These are phyloP conservation scores for Amanita exitialis DNA, from an alignment of 768 basidiomycete species.

Conservation along the genomic window DNA sequence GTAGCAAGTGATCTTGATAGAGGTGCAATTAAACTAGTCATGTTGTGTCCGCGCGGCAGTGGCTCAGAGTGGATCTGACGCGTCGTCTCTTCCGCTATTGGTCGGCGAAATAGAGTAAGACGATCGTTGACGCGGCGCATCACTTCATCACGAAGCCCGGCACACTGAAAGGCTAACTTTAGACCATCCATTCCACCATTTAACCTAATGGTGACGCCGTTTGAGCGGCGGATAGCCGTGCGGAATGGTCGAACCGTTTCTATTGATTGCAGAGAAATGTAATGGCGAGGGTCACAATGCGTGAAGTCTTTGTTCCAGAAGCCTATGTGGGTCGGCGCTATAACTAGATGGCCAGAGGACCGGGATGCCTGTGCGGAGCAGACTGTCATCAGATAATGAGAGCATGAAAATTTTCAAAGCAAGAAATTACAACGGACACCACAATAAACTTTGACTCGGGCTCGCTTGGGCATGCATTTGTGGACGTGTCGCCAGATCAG, in stretches of 20 bases:
- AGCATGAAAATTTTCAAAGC: neutral
- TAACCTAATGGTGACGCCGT: constrained; percentile 33
- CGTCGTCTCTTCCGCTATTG: neutral
- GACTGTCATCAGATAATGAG: constrained; percentile 16
- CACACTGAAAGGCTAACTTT: constrained; percentile 38
- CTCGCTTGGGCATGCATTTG: neutral
- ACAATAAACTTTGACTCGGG: constrained; percentile 12
- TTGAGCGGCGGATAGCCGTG: constrained; percentile 15
- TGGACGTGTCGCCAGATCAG: neutral
- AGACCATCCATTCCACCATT: constrained; percentile 33
- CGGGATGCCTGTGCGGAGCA: constrained; percentile 23
- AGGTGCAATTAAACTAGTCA: constrained; percentile 33
- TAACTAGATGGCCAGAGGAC: constrained; percentile 31
- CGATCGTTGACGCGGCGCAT: constrained; percentile 22
- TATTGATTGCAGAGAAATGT: constrained; percentile 30
- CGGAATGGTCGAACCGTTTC: constrained; percentile 26
- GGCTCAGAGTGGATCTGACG: neutral
- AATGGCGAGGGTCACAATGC: constrained; percentile 27
- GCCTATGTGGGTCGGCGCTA: constrained; percentile 27
- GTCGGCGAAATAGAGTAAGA: constrained; percentile 8
- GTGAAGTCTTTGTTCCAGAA: constrained; percentile 38
- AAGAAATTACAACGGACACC: constrained; percentile 18
- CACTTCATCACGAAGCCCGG: constrained; percentile 32
- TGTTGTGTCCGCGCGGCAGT: constrained; percentile 12
- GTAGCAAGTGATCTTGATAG: constrained; percentile 29